A percentile compares a stretch with the other conserved stretches of the same genome.
These are phyloP conservation scores for Clarireedia paspali DNA, from an alignment of 2,329 filamentous ascomycete genomes.

Conservation along the genomic window DNA sequence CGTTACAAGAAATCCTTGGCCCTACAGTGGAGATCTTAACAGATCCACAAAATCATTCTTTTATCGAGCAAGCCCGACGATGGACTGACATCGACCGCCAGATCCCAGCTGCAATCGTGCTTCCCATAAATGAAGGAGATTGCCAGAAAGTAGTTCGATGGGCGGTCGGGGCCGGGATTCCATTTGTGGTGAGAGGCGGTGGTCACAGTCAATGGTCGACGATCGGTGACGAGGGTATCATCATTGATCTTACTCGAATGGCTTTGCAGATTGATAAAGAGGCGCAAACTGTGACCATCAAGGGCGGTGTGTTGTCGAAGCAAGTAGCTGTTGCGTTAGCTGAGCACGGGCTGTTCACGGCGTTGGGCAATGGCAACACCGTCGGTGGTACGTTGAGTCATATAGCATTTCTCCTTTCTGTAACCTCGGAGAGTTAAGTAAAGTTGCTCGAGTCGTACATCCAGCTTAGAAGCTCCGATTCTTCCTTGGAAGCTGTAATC, in stretches of 20 bases:
- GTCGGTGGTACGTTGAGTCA: slow-evolving; percentile 23
- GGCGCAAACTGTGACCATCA: slow-evolving; percentile 11
- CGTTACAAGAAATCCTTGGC: neutral
- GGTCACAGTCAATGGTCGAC: slow-evolving; percentile 26
- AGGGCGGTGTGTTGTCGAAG: neutral
- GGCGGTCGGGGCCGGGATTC: slow-evolving; percentile 6
- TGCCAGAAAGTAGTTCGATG: slow-evolving; percentile 12
- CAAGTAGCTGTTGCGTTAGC: neutral
- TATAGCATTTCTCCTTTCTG: too few species aligned
- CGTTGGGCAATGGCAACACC: slow-evolving; percentile 27
- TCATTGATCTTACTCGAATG: slow-evolving; percentile 22
- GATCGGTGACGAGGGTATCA: slow-evolving; percentile 20
- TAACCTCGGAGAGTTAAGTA: too few species aligned
- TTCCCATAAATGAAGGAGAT: slow-evolving; percentile 11
- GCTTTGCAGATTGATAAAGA: slow-evolving; percentile 16
- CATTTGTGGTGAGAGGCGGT: slow-evolving; percentile 22
- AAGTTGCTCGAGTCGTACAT: too few species aligned
- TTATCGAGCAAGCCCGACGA: slow-evolving; percentile 6
- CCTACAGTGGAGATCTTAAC: neutral
- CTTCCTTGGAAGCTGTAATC: too few species aligned
- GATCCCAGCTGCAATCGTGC: slow-evolving; percentile 13
- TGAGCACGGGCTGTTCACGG: slow-evolving; percentile 4
- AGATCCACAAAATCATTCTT: neutral
- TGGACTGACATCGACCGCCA: slow-evolving; percentile 14
- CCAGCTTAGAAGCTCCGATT: too few species aligned